Evolutionary conservation across 352 stramenopile species (phyloP).

Genomic region (Stramenopiles sp.): DNA sequence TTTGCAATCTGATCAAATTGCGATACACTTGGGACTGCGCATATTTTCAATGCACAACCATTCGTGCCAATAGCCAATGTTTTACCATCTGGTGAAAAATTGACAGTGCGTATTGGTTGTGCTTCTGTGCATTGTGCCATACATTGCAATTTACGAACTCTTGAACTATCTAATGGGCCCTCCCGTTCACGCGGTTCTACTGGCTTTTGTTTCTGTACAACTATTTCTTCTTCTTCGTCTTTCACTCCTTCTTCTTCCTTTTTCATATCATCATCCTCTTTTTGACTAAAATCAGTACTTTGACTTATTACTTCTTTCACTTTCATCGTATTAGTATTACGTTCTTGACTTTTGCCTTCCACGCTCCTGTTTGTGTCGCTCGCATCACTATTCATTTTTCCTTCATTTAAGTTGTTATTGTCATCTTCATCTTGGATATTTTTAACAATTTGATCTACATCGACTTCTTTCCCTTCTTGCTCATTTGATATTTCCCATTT

Average conservation of each 20-base stretch:
- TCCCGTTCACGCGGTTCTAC: not conserved
- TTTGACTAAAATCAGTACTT: not conserved
- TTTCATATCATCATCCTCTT: too few relatives aligned
- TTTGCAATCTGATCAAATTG: not conserved
- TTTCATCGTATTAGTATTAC: not conserved
- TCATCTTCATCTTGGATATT: not conserved
- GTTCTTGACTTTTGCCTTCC: not conserved
- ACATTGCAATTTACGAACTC: not conserved
- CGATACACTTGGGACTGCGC: not conserved
- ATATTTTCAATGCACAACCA: not conserved
- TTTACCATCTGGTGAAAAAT: not conserved
- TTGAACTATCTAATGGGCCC: not conserved
- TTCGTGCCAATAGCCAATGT: not conserved
- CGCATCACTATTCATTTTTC: not conserved
- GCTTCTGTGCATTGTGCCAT: not conserved
- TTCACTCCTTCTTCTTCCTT: not conserved
- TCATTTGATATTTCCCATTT: not conserved
- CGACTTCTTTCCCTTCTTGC: not conserved
- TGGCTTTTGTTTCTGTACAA: not conserved
- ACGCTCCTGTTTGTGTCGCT: not conserved
- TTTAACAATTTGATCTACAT: not conserved
- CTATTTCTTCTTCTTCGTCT: not conserved
- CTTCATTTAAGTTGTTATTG: too few relatives aligned
- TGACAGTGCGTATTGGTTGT: not conserved
- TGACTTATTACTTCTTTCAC: not conserved